These are phyloP conservation scores for Chrysopogon serrulatus DNA, from an alignment of 176 grass and related monocot species.

Conservation along the genomic window DNA sequence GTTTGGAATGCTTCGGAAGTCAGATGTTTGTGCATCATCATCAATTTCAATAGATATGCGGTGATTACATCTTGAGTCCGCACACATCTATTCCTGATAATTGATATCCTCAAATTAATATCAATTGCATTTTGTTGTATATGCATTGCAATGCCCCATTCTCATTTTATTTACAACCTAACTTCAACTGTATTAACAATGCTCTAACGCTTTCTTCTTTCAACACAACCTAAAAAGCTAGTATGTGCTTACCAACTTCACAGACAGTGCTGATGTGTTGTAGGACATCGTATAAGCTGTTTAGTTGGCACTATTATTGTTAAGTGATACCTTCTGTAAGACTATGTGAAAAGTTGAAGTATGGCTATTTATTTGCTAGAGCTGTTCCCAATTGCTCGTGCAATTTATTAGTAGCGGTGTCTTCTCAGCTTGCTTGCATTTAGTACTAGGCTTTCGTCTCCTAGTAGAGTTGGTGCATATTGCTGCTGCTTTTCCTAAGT, in stretches of 20 bases:
- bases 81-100: neutral
- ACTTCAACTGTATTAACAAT: neutral
- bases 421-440: slow-evolving; percentile 5
- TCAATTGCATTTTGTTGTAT: neutral
- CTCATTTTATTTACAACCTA: slow-evolving; percentile 7
- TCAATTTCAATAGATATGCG: neutral
- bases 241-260: neutral
- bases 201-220: neutral
- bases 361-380: neutral
- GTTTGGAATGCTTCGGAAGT: neutral
- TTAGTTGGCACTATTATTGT: neutral
- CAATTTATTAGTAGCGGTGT: neutral
- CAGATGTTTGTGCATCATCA: neutral
- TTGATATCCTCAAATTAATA: neutral
- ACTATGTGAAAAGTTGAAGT: neutral
- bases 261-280: neutral
- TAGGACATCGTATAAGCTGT: neutral
- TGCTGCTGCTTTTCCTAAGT: neutral
- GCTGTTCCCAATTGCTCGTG: neutral
- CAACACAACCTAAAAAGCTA: neutral
- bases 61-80: neutral
- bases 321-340: neutral
- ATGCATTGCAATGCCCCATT: neutral
- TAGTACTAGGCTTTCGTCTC: neutral
- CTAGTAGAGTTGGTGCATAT: neutral